Evolutionary conservation across 768 basidiomycete species (phyloP).

Genomic region (Russula lepida): DNA sequence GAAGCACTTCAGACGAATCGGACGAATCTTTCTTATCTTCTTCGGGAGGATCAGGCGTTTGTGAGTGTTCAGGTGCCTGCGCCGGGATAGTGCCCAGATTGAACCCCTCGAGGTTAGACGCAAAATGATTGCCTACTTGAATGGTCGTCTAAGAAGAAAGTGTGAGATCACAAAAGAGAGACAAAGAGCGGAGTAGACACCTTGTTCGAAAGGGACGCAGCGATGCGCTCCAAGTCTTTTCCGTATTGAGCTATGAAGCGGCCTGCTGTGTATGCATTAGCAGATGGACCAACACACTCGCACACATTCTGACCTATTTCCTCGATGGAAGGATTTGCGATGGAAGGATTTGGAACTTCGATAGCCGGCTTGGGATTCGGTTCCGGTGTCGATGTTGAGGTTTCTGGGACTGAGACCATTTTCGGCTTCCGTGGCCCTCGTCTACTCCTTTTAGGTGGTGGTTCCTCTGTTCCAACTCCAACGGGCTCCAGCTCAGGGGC

Average conservation of each 20-base stretch:
- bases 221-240: constrained; percentile 60
- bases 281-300: constrained; percentile 13
- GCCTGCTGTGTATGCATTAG: constrained; percentile 26
- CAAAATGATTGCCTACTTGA: constrained; percentile 49
- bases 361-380: not conserved
- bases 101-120: constrained; percentile 28
- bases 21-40: constrained; percentile 22
- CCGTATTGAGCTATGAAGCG: constrained; percentile 54
- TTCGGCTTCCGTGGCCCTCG: not conserved
- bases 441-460: constrained; percentile 5
- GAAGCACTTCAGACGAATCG: constrained; percentile 5
- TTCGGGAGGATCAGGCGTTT: constrained; percentile 26
- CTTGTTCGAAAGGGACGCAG: constrained; percentile 58
- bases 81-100: constrained; percentile 27
- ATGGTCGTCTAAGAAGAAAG: constrained; percentile 37
- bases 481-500: constrained; percentile 20
- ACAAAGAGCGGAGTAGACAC: constrained; percentile 25
- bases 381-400: not conserved
- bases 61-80: constrained; percentile 18
- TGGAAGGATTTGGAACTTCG: constrained; percentile 31
- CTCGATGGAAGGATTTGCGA: constrained; percentile 43
- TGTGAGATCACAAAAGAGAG: not conserved
- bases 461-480: constrained; percentile 3
- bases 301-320: constrained; percentile 46
- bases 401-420: not conserved